Evolutionary conservation across 1,284 basidiomycete genomes (phyloP).

Genomic region (Tetrapyrgos nigripes): DNA sequence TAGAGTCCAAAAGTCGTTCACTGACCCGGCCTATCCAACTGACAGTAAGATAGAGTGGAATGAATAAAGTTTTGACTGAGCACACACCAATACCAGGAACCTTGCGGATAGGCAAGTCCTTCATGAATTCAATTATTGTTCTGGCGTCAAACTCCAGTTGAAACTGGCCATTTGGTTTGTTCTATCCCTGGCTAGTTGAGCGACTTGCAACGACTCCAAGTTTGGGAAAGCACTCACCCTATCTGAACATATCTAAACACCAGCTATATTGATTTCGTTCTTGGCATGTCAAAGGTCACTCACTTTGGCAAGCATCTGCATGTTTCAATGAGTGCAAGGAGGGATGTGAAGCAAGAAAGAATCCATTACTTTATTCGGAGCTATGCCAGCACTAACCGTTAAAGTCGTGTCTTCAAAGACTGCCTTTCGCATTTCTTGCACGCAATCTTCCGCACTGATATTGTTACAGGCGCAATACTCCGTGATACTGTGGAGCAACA

Average conservation of each 20-base stretch:
- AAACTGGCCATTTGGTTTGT: constrained; percentile 95
- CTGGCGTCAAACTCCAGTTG: constrained; percentile 72
- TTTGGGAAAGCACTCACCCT: constrained; percentile 51
- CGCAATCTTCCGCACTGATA: constrained; percentile 75
- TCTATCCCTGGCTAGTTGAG: constrained; percentile 47
- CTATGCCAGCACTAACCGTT: constrained; percentile 94
- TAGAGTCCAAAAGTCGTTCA: constrained; percentile 84
- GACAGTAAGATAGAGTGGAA: too few relatives aligned
- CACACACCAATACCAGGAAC: constrained; percentile 89
- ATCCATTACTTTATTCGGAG: constrained; percentile 76
- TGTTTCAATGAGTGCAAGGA: not conserved
- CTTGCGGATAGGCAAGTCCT: constrained; percentile 77
- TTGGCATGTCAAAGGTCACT: constrained; percentile 15
- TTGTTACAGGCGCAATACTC: constrained; percentile 73
- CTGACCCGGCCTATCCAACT: constrained; percentile 85
- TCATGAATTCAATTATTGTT: constrained; percentile 78
- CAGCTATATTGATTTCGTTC: not conserved
- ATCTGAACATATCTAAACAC: constrained; percentile 86
- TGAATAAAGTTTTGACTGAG: too few relatives aligned
- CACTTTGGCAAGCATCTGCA: constrained; percentile 82
- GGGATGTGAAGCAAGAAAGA: constrained; percentile 24
- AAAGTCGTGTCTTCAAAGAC: constrained; percentile 82
- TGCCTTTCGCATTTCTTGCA: constrained; percentile 74
- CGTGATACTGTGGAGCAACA: constrained; percentile 64
- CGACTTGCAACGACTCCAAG: too few relatives aligned